These are phyloP conservation scores for Heliamphora pulchella DNA, from an alignment of 179 eudicot genomes.

Conservation along the genomic window DNA sequence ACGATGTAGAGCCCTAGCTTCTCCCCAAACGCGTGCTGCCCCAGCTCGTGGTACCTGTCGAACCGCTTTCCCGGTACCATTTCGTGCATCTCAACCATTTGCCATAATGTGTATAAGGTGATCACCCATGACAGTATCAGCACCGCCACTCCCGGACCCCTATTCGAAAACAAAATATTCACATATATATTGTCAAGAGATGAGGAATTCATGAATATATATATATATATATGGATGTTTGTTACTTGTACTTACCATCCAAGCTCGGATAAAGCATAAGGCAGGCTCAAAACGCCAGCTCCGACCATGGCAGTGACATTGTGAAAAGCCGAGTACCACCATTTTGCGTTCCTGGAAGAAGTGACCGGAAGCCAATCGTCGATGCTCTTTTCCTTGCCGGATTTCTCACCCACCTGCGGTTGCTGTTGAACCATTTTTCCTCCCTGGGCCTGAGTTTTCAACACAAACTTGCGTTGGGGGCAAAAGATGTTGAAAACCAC, in stretches of 20 bases:
- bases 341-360: conserved; percentile 19
- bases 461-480: background rate
- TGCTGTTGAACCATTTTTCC: background rate
- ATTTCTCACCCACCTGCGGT: background rate
- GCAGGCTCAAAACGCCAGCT: conserved; percentile 29
- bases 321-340: conserved; percentile 32
- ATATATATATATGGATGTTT: too few species aligned
- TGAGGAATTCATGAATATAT: background rate
- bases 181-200: background rate
- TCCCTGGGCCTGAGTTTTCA: background rate
- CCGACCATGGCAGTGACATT: conserved; percentile 27
- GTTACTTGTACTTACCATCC: conserved; percentile 24
- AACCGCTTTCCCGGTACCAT: conserved; percentile 48
- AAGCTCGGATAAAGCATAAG: conserved; percentile 30
- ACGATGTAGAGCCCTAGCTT: conserved; percentile 13
- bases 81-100: conserved; percentile 50
- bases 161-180: background rate
- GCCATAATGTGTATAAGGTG: conserved; percentile 46
- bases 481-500: background rate
- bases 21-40: conserved; percentile 14
- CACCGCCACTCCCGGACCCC: conserved; percentile 44
- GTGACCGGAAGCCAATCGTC: conserved; percentile 36
- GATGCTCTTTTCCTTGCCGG: conserved; percentile 20
- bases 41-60: conserved; percentile 38
- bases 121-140: conserved; percentile 47